A percentile compares a stretch with the other conserved stretches of the same genome.
Evolutionary conservation across 2,329 filamentous ascomycete species (phyloP).

Genomic region (Apiospora arundinis): DNA sequence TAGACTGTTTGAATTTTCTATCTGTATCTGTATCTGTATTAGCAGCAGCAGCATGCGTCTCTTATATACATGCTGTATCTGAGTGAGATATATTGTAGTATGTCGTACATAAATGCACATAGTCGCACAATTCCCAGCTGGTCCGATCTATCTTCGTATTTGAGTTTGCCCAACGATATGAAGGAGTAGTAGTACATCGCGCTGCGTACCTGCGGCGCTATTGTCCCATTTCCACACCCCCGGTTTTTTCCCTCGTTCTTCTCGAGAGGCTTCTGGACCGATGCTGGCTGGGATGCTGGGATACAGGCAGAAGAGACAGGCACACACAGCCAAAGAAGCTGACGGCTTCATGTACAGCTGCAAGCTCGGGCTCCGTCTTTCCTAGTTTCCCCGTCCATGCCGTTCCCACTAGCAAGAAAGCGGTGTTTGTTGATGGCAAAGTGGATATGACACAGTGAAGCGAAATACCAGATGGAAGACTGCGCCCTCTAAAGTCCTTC

Average conservation of each 20-base stretch:
- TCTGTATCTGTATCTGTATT: not conserved
- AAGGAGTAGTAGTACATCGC: not conserved
- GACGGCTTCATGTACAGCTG: not conserved
- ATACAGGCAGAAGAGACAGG: not conserved
- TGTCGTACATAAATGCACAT: not conserved
- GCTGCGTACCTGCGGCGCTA: not conserved
- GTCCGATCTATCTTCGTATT: not conserved
- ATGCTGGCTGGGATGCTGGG: not conserved
- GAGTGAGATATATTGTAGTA: not conserved
- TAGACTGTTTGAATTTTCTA: not conserved
- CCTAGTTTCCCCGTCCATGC: slow-evolving; percentile 14
- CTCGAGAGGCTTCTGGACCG: not conserved
- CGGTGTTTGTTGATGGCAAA: not conserved
- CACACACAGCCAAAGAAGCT: not conserved
- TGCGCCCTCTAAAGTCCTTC: not conserved
- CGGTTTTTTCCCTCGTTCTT: not conserved
- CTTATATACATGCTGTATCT: not conserved
- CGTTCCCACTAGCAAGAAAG: slow-evolving; percentile 14
- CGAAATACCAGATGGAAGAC: slow-evolving; percentile 8
- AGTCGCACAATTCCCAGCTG: not conserved
- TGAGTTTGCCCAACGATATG: not conserved
- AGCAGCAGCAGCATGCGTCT: not conserved
- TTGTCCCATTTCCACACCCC: not conserved
- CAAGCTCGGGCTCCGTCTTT: not conserved
- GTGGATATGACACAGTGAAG: slow-evolving; percentile 1